Evolutionary conservation across 495 filamentous ascomycete genomes (phyloP).

Genomic region (Penicillium paxilli): DNA sequence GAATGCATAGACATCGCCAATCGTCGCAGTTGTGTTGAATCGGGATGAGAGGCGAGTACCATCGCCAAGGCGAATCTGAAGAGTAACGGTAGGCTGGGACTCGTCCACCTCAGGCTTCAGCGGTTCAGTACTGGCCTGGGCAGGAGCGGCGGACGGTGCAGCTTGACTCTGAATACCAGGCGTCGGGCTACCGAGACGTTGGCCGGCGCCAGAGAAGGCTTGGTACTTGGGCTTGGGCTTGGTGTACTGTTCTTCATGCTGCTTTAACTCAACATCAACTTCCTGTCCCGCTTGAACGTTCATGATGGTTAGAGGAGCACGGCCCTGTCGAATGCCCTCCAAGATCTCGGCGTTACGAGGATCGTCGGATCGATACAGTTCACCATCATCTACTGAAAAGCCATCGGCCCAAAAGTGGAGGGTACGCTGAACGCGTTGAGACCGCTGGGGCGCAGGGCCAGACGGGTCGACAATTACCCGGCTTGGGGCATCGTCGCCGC

Average conservation of each 20-base stretch:
- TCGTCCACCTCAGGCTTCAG: constrained; percentile 63
- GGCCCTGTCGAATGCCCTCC: constrained; percentile 79
- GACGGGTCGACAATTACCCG: constrained; percentile 66
- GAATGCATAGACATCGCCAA: constrained; percentile 89
- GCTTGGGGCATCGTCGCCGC: constrained; percentile 84
- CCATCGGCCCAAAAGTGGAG: constrained; percentile 94
- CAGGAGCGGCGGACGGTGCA: constrained; percentile 37
- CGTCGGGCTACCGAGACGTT: constrained; percentile 88
- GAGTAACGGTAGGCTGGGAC: constrained; percentile 71
- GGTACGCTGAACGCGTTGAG: constrained; percentile 60
- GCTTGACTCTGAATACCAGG: constrained; percentile 57
- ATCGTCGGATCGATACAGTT: constrained; percentile 86
- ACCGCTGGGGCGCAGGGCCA: constrained; percentile 38
- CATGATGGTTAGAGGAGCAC: constrained; percentile 85
- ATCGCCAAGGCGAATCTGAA: constrained; percentile 89
- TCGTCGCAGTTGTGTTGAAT: constrained; percentile 89
- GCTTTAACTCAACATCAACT: constrained; percentile 86
- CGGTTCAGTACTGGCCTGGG: constrained; percentile 30
- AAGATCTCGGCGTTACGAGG: constrained; percentile 80
- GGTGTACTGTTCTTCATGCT: constrained; percentile 81
- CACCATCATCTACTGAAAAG: constrained; percentile 92
- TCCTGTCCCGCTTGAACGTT: constrained; percentile 82
- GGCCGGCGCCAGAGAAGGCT: constrained; percentile 80
- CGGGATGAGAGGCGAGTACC: constrained; percentile 81
- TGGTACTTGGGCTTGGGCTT: constrained; percentile 82